phyloP scores from a whole-genome alignment of 345 rosid species.

The Bretschneidera sinensis region DNA sequence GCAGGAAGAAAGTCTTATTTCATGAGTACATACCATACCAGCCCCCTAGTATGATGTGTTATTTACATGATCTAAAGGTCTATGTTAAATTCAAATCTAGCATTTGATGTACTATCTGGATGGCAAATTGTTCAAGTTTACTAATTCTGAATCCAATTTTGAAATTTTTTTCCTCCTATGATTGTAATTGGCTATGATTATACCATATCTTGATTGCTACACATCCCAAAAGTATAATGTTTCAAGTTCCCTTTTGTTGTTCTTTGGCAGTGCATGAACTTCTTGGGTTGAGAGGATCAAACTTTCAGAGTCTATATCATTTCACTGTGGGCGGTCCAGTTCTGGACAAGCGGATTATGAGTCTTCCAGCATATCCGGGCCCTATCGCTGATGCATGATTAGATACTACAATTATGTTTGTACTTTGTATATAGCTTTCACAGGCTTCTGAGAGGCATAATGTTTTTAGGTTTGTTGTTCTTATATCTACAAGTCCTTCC shows the following conservation, averaged over 20 bases:
- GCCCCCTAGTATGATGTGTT: too few relatives aligned
- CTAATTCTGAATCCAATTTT: neutral
- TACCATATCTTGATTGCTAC: neutral
- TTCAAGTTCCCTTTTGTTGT: neutral
- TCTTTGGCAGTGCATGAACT: conserved; percentile 56
- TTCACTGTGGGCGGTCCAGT: conserved; percentile 84
- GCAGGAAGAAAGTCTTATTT: neutral
- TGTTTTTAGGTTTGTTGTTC: too few relatives aligned
- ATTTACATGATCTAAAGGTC: neutral
- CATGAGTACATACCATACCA: too few relatives aligned
- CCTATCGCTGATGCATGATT: conserved; percentile 44
- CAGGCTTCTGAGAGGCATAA: too few relatives aligned
- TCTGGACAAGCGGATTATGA: conserved; percentile 79
- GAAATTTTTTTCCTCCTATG: neutral
- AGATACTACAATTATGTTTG: too few relatives aligned
- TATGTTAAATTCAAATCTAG: neutral
- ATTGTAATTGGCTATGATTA: neutral
- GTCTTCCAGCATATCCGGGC: conserved; percentile 89
- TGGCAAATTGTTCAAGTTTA: neutral
- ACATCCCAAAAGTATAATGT: neutral
- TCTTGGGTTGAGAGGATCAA: conserved; percentile 57
- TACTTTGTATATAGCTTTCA: too few relatives aligned
- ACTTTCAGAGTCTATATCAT: conserved; percentile 80
- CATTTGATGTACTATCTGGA: neutral
- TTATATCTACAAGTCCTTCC: too few relatives aligned